These are phyloP conservation scores for Phlebiopsis gigantea DNA, from an alignment of 768 basidiomycete species.

Conservation along the genomic window DNA sequence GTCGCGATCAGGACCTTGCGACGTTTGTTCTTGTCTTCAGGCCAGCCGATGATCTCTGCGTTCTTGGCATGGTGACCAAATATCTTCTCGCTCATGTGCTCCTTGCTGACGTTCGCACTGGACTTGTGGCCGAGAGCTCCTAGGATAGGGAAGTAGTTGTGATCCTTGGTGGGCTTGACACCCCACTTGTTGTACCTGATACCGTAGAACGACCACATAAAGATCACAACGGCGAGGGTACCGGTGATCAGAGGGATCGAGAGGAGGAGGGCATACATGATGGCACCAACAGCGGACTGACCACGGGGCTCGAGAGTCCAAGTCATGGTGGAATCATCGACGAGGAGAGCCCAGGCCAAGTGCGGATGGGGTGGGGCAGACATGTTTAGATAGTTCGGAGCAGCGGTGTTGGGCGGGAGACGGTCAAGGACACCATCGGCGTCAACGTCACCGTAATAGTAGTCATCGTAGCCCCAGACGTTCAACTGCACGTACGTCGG, in stretches of 20 bases:
- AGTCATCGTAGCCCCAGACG: constrained; percentile 87
- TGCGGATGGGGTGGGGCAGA: constrained; percentile 86
- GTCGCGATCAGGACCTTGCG: constrained; percentile 90
- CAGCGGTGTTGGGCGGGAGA: constrained; percentile 80
- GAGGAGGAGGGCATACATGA: constrained; percentile 82
- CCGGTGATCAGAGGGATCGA: constrained; percentile 83
- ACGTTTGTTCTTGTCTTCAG: constrained; percentile 86
- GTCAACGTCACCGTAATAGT: constrained; percentile 89
- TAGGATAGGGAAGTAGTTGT: constrained; percentile 88
- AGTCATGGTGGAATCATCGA: constrained; percentile 70
- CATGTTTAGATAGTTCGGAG: constrained; percentile 87
- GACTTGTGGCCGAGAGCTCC: constrained; percentile 62
- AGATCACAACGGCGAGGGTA: constrained; percentile 73
- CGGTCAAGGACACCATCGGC: constrained; percentile 86
- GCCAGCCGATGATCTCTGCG: constrained; percentile 90
- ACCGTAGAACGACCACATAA: constrained; percentile 96
- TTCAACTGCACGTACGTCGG: constrained; percentile 72
- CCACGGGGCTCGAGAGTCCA: constrained; percentile 85
- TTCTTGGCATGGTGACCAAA: constrained; percentile 52
- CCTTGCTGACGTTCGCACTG: constrained; percentile 65
- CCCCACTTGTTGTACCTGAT: constrained; percentile 94
- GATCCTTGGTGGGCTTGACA: constrained; percentile 64
- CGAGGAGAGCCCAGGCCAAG: constrained; percentile 78
- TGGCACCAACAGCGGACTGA: constrained; percentile 70
- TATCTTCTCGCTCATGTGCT: constrained; percentile 62